phyloP scores from a whole-genome alignment of 148 eudicot species.

The Fagopyrum homotropicum region DNA sequence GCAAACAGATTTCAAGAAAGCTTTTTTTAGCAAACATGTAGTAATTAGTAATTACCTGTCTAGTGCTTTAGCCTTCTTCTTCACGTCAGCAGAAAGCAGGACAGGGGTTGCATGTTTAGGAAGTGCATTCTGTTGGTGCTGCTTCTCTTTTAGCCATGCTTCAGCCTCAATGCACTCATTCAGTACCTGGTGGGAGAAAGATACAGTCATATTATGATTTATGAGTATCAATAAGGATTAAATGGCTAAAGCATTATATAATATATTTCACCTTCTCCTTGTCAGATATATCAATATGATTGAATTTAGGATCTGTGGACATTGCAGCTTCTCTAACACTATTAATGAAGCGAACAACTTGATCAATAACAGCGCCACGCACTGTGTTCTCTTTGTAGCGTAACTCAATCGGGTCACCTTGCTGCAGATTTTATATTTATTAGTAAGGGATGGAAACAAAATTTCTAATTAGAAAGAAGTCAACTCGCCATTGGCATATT shows the following conservation, averaged over 20 bases:
- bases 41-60: constrained; percentile 46
- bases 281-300: constrained; percentile 73
- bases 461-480: too few relatives aligned
- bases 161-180: constrained; percentile 65
- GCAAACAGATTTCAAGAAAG: too few relatives aligned
- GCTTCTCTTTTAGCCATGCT: constrained; percentile 77
- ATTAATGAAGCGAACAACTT: constrained; percentile 41
- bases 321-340: constrained; percentile 64
- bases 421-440: constrained; percentile 25
- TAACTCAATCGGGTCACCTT: constrained; percentile 81
- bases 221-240: too few relatives aligned
- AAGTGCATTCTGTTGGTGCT: constrained; percentile 67
- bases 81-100: constrained; percentile 57
- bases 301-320: constrained; percentile 67
- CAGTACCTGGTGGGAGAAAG: constrained; percentile 32
- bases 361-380: constrained; percentile 53
- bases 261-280: constrained; percentile 53
- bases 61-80: constrained; percentile 64
- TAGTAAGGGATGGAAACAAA: too few relatives aligned
- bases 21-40: too few relatives aligned
- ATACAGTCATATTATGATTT: too few relatives aligned
- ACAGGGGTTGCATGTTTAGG: constrained; percentile 63
- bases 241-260: too few relatives aligned
- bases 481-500: constrained; percentile 29
- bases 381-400: constrained; percentile 66